phyloP scores from a whole-genome alignment of 176 grass and related monocot genomes.

The Olyra latifolia region DNA sequence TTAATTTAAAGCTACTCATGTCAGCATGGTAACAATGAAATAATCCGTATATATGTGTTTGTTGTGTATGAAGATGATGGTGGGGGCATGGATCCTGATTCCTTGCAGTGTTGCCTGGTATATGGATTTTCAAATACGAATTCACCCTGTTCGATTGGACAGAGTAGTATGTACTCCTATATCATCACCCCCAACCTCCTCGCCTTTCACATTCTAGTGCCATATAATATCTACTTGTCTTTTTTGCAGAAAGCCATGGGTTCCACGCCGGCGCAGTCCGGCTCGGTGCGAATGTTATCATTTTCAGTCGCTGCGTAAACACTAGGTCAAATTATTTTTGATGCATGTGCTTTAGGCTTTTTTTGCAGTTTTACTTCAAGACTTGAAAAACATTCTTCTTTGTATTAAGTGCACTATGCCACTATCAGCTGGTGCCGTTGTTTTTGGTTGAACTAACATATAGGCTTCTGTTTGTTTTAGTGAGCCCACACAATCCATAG shows the following conservation, averaged over 20 bases:
- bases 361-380: background rate
- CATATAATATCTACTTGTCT: background rate
- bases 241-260: slow-evolving; percentile 50
- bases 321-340: slow-evolving; percentile 33
- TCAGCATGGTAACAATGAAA: background rate
- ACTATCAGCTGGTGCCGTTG: background rate
- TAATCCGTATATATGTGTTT: background rate
- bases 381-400: background rate
- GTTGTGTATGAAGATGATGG: slow-evolving; percentile 48
- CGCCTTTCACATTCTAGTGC: background rate
- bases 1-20: background rate
- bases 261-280: slow-evolving; percentile 54
- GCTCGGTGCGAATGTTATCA: slow-evolving; percentile 49
- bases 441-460: background rate
- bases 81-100: slow-evolving; percentile 53
- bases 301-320: slow-evolving; percentile 46
- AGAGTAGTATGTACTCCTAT: slow-evolving; percentile 35
- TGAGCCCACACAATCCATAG: slow-evolving; percentile 44
- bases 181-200: background rate
- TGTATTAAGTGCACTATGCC: background rate
- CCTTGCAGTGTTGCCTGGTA: slow-evolving; percentile 45
- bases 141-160: slow-evolving; percentile 45
- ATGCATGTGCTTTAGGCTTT: background rate
- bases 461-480: slow-evolving; percentile 25
- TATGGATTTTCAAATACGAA: slow-evolving; percentile 48